Evolutionary conservation across 176 grass and related monocot species (phyloP).

Genomic region (Musa itinerans): DNA sequence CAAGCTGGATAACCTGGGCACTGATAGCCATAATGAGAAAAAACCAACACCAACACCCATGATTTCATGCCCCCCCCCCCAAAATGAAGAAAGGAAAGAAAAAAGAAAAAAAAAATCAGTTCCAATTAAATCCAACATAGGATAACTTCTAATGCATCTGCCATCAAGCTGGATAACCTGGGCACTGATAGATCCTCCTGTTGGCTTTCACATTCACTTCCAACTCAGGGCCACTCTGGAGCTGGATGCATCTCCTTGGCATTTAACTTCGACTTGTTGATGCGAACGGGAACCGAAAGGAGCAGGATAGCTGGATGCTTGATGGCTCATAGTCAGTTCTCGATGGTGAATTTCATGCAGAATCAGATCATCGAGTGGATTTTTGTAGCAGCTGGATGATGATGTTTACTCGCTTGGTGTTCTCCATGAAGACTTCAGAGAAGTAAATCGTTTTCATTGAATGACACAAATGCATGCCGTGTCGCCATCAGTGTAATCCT

Average conservation of each 20-base stretch:
- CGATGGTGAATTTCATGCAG: background rate
- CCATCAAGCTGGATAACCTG: no score
- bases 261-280: background rate
- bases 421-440: background rate
- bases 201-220: no score
- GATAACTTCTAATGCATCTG: no score
- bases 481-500: constrained; percentile 1
- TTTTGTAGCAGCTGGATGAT: background rate
- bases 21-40: no score
- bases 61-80: no score
- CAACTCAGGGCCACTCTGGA: no score
- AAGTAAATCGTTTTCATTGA: constrained; percentile 1
- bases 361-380: background rate
- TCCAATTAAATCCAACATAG: no score
- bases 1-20: no score
- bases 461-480: background rate
- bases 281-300: background rate
- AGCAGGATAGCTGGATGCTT: background rate
- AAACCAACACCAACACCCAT: no score
- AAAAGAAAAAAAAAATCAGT: no score
- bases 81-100: no score
- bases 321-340: background rate
- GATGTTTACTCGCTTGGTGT: background rate
- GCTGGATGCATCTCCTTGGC: background rate
- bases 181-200: no score